Conservation (phyloP, 345 rosid genomes). For the Aegle marmelos region DNA sequence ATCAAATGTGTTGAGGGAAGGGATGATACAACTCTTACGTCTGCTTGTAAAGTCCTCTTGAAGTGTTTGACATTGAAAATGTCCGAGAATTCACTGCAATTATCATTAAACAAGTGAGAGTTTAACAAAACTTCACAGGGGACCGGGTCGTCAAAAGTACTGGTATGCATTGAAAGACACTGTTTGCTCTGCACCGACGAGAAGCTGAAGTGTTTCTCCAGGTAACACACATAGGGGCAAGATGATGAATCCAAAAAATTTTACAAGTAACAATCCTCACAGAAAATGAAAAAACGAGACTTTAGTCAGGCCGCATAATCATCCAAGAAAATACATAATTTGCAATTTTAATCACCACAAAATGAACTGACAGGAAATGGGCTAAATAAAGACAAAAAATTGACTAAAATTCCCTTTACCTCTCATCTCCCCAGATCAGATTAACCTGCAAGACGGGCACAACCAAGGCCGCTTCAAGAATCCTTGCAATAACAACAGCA, state of each 20-base stretch:
- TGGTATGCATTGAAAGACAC: neutral
- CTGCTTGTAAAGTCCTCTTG: slow-evolving; percentile 55
- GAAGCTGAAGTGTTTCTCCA: neutral
- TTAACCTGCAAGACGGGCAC: slow-evolving; percentile 70
- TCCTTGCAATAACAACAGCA: slow-evolving; percentile 71
- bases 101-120: neutral
- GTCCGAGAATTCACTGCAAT: slow-evolving; percentile 63
- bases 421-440: slow-evolving; percentile 68
- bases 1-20: slow-evolving; percentile 67
- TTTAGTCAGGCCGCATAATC: neutral
- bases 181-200: neutral
- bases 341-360: neutral
- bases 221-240: neutral
- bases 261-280: neutral
- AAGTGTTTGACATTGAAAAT: slow-evolving; percentile 64
- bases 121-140: neutral
- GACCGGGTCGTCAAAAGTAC: neutral
- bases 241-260: neutral
- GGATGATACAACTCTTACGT: slow-evolving; percentile 63
- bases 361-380: neutral
- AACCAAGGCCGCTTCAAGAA: slow-evolving; percentile 73
- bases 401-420: slow-evolving; percentile 30
- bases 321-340: neutral
- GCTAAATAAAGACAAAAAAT: neutral
- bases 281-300: neutral